Evolutionary conservation across 768 basidiomycete species (phyloP), one percentile per base, ranked within the genome.

Genomic region (Lentinus brumalis): DNA sequence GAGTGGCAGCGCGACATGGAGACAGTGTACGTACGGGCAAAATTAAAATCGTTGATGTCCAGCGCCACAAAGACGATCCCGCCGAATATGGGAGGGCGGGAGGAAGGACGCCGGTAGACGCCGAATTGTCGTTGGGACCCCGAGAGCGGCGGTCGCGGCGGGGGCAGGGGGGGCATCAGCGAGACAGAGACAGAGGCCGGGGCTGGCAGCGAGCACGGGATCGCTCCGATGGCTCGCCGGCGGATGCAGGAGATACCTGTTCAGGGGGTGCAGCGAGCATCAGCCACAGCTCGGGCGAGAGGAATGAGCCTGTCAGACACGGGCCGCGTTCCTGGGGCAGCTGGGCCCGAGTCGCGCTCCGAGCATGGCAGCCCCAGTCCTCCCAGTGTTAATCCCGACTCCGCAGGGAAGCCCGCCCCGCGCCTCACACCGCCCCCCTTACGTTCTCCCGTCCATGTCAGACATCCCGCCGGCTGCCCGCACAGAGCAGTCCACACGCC

Each of bases 1-100:
- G 35, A 32, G 30, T 26, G 18, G 38, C 55, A 44, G 16, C 42
- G 56, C 56, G 44, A 53, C 32, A 15, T 31, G n/a, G 5, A 26
- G 16, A 9, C 16, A 2, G 11, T 15, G 46, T 15, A 15, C n/a
- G 52, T 53, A 53, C 52, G 40, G 35, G 52, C 18, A 53, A 40
- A 53, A 53, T 41, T 53, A 29, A 51, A 32, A 41, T 16, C 49
- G 55, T 41, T 44, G 49, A 42, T 56, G 38, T 15, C 26, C 29
- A 44, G 6, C 32, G 52, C 56, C 56, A 62, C 61, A 45, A 62
- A 46, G 61, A 40, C 56, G 61, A 62, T 62, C 61, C 42, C 52
- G 16, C 56, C 52, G 35, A n/a, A 39, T 52, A 30, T n/a, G 54
- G 54, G 45, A 29, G 10, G 40, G 32, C 38, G 32, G 29, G 30